Conservation (phyloP, 306 rosid species). For the Gastrolobium bilobum region DNA sequence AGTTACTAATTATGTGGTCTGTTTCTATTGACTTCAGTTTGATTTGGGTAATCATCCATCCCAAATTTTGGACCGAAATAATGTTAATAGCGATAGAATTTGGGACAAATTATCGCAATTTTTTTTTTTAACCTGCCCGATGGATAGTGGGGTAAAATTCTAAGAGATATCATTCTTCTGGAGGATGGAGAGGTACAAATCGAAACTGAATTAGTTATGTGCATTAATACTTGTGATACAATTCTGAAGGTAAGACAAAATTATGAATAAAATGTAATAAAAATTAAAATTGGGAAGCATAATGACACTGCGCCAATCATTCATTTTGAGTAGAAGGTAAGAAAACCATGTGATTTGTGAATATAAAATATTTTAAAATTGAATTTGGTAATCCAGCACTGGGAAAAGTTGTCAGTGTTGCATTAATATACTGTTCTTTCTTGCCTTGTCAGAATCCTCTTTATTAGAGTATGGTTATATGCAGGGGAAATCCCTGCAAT, state of each 20-base stretch:
- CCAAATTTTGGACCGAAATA: slow-evolving; percentile 20
- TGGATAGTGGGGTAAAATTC: no score
- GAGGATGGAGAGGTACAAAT: no score
- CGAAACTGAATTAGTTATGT: no score
- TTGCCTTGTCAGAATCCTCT: slow-evolving; percentile 19
- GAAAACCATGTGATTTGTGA: slow-evolving; percentile 43
- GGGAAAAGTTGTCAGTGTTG: slow-evolving; percentile 11
- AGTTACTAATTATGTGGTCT: neutral
- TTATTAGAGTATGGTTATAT: neutral
- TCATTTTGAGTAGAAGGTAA: slow-evolving; percentile 25
- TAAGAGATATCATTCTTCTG: no score
- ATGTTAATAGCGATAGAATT: slow-evolving; percentile 6
- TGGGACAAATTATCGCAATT: neutral
- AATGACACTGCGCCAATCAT: slow-evolving; percentile 19
- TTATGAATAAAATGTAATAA: neutral
- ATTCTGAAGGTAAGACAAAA: no score
- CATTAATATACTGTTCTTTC: neutral
- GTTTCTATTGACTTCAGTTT: slow-evolving; percentile 2
- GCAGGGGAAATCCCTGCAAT: slow-evolving; percentile 29
- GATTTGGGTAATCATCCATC: neutral
- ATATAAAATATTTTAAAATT: neutral
- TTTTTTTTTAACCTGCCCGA: no score
- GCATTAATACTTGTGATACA: no score
- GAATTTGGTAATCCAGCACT: slow-evolving; percentile 32
- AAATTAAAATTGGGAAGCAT: slow-evolving; percentile 14